Base-by-base conservation (phyloP, 345 rosid genomes). In the Hirschfeldia incana region DNA sequence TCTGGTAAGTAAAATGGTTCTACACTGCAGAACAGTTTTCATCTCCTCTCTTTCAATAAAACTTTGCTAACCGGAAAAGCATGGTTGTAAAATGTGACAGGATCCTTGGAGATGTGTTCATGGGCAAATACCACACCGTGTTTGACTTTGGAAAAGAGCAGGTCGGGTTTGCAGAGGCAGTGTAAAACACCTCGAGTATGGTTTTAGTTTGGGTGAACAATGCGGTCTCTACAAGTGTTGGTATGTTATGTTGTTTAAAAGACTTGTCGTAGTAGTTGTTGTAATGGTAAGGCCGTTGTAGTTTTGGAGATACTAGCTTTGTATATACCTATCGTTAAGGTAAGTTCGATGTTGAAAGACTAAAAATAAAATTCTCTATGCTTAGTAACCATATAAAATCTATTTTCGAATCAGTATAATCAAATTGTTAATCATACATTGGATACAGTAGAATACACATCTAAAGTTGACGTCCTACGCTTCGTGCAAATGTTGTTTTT, bases 81-180 rank as follows among this genome's bases (percentile, higher is more conserved):
- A 55, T 29, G 68, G 64, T 70, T 37, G 15, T 70, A 4, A 75
- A 75, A 32, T 70, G 29, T 64, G 86, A 77, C 87, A 93, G 98
- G 98, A 94, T 94, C 75, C n/a, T 94, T 83, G 98, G 98, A 67
- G 98, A 94, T 76, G 77, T 91, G 65, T 94, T 92, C 89, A 94
- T 92, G 97, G 97, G 98, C 8, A 90, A 84, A 60, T 92, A 85
- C 86, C 99, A 95, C 84, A 95, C 98, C 0, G 90, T 95, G 11
- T 93, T 95, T 21, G 99, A 95, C 85, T 91, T 78, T 10, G 94
- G 90, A 28, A 89, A 95, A 1, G 64, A 65, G 73, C 85, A 85
- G 78, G 92, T 95, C 61, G 99, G 99, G 29, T 95, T 95, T 69
- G 99, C 99, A 0, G 91, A 91, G 66, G 96, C 98, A 5, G 94